A percentile compares a stretch with the other conserved stretches of the same genome.
Conservation (phyloP, 2,329 filamentous ascomycete species). For the Teratosphaeria zuluensis region DNA sequence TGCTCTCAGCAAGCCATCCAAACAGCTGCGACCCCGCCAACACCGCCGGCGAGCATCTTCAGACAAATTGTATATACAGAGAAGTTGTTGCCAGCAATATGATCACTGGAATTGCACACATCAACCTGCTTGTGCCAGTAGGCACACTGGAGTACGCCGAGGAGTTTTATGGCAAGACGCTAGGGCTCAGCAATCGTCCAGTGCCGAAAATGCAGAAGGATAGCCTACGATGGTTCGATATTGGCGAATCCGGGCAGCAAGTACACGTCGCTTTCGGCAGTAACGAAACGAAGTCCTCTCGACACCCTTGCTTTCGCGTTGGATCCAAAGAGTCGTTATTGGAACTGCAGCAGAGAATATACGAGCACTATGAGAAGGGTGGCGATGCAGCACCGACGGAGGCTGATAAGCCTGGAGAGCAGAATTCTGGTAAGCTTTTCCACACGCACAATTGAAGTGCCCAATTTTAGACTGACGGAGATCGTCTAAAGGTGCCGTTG, state of each 20-base stretch:
- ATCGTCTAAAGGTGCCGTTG: slow-evolving; percentile 36
- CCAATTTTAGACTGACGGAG: slow-evolving; percentile 5
- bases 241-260: slow-evolving; percentile 42
- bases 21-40: background rate
- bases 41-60: no score
- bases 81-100: slow-evolving; percentile 18
- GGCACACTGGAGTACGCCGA: slow-evolving; percentile 43
- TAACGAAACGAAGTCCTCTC: slow-evolving; percentile 33
- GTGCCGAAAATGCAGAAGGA: slow-evolving; percentile 45
- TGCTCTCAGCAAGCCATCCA: background rate
- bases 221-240: slow-evolving; percentile 50
- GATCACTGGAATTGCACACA: slow-evolving; percentile 47
- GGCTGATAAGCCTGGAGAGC: slow-evolving; percentile 46
- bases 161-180: slow-evolving; percentile 47
- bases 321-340: slow-evolving; percentile 39
- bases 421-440: slow-evolving; percentile 19
- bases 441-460: slow-evolving; percentile 13
- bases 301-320: slow-evolving; percentile 52
- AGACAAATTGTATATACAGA: no score
- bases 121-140: slow-evolving; percentile 49
- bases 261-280: slow-evolving; percentile 45
- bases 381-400: slow-evolving; percentile 42
- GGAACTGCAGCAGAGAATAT: slow-evolving; percentile 40
- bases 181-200: slow-evolving; percentile 43
- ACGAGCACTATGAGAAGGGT: slow-evolving; percentile 41